Conservation (phyloP, 108 stramenopile species). For the Nitzschia palea region DNA sequence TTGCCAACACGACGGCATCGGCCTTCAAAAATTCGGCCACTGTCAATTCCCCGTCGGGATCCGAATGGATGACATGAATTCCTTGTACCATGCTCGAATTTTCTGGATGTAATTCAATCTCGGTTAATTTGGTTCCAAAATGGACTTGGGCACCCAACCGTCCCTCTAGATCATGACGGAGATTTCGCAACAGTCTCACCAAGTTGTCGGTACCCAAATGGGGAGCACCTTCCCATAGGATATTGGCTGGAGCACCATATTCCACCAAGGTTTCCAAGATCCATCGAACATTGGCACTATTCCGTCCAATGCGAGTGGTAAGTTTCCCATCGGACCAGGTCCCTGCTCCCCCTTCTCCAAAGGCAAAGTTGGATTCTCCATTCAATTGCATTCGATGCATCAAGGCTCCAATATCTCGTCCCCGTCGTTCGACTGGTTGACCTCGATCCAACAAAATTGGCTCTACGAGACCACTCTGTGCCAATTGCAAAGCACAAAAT, state of each 20-base stretch:
- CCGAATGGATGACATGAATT: conserved; percentile 1
- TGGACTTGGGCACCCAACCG: conserved; percentile 72
- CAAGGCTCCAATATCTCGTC: conserved; percentile 88
- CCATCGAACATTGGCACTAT: conserved; percentile 71
- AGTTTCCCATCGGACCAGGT: conserved; percentile 97
- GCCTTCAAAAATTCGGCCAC: conserved; percentile 27
- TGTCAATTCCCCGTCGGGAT: background rate
- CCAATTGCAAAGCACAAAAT: conserved; percentile 88
- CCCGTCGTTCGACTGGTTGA: conserved; percentile 89
- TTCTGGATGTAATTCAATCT: conserved; percentile 44
- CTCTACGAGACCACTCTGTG: conserved; percentile 41
- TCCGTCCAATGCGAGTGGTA: conserved; percentile 91
- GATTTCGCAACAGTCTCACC: conserved; percentile 76
- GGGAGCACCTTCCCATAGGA: conserved; percentile 89
- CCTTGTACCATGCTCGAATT: conserved; percentile 19
- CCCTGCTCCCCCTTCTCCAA: conserved; percentile 96
- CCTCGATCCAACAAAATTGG: conserved; percentile 89
- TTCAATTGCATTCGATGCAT: conserved; percentile 54
- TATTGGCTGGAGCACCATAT: conserved; percentile 85
- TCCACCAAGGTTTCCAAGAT: conserved; percentile 84
- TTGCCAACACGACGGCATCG: conserved; percentile 87
- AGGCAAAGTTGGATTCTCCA: conserved; percentile 85
- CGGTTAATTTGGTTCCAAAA: conserved; percentile 80
- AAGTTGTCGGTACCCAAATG: conserved; percentile 95
- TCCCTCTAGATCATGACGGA: conserved; percentile 63